Evolutionary conservation across 2,329 filamentous ascomycete species (phyloP), one percentile per base, ranked within the genome.

Genomic region (Sporothrix mexicana): DNA sequence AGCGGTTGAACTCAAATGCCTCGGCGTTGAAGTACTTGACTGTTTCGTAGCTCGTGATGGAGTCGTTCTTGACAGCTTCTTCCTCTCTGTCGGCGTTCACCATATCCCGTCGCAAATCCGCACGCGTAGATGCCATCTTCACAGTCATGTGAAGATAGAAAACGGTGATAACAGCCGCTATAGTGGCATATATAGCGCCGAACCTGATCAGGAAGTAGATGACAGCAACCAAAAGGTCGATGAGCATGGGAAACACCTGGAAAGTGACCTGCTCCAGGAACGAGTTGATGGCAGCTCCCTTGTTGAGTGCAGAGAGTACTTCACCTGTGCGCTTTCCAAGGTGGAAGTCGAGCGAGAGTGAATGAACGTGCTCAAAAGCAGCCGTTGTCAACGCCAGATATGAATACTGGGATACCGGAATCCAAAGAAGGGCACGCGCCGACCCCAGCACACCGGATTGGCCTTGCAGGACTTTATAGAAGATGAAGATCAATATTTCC

Each of bases 251-350:
- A 15, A 97, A 88, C 10, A 99, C 93, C 80, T 97, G 93, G 79
- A 99, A 99, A 0, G 95, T 98, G 76, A 98, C 90, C 81, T 97
- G 94, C 82, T 98, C 96, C 72, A 99, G 87, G 80, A 99, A 99
- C 6, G 92, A 94, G 79, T 98, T 98, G 85, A 99, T 97, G 2
- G 95, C 93, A 74, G 92, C 95, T 62, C 96, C 96, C 81, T 99
- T 99, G 84, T 96, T 97, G 76, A 99, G 86, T 0, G 96, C 96
- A 15, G 95, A 98, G 17, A 98, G 85, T 10, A 99, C 94, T 82
- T 99, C 96, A 75, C 96, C 96, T 0, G 96, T 99, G 79, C 95
- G 93, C 83, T 99, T 99, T 70, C 94, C 94, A 2, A 98, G 88
- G 80, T 99, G 96, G 79, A 99, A 99, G 80, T 98, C 96, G 76